Base-by-base conservation (phyloP, 2,329 filamentous ascomycete genomes). In the Bipolaris victoriae region DNA sequence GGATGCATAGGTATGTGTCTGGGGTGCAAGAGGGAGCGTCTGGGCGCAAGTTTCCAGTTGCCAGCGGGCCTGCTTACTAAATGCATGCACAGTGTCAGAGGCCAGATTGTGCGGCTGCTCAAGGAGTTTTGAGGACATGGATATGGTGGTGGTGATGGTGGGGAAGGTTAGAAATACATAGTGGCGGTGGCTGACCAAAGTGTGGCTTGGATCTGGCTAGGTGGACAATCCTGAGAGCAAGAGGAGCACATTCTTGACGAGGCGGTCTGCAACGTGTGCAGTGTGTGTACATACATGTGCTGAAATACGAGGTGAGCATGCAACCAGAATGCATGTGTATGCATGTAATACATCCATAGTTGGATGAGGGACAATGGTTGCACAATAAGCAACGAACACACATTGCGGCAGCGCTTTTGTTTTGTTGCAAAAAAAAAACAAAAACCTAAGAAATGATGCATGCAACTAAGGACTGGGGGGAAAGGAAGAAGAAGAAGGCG, bases 21-120 rank as follows among this genome's bases (percentile, higher is more conserved):
- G 69, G 72, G 9, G 69, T 74, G 49, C 66, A 73, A 58, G 70
- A 74, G 49, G 73, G 73, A n/a, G 72, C 73, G 20, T 64, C 68
- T 41, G 73, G 74, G 40, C 49, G 72, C 20, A 63, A 67, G 56
- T 74, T 74, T 65, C 70, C 73, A 40, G 66, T 72, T 49, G 51
- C 49, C 13, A 63, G 53, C 55, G 55, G 52, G 31, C 37, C 50
- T 44, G 55, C 59, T 55, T 69, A 69, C 64, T 69, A 51, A 69
- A 47, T 7, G 18, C 44, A n/a, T 60, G 35, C 22, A 31, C 48
- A 68, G 67, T 46, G 49, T 62, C 11, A 61, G 64, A 13, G 60
- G 57, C n/a, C 55, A 60, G 24, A 49, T 68, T 18, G 43, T 64
- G 41, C 57, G 59, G 56, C 46, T 69, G 24, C 40, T 66, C 55